Conservation (phyloP, 2,329 filamentous ascomycete genomes). For the Ascochyta clinopodiicola region DNA sequence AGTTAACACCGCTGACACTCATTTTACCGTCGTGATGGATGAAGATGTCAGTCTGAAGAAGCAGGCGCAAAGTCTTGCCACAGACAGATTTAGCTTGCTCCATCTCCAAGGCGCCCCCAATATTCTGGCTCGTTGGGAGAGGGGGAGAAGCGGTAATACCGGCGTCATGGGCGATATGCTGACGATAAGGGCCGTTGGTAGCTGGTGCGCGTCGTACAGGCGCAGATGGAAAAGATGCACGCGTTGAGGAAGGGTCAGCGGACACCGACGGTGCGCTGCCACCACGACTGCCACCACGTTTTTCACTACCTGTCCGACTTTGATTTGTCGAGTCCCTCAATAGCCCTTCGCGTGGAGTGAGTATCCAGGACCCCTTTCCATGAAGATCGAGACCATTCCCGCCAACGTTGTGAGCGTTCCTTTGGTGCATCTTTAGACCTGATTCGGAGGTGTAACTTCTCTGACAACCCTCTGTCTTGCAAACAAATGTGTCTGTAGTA, state of each 20-base stretch:
- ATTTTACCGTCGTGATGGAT: conserved; percentile 38
- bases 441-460: conserved; percentile 28
- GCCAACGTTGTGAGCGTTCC: conserved; percentile 32
- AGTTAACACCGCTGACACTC: conserved; percentile 29
- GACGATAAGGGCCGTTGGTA: neutral
- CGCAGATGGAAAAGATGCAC: neutral
- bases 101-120: conserved; percentile 29
- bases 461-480: conserved; percentile 21
- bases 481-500: conserved; percentile 18
- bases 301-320: neutral
- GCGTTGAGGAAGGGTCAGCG: neutral
- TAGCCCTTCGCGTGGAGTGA: conserved; percentile 21
- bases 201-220: neutral
- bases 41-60: conserved; percentile 37
- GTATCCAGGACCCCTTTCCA: conserved; percentile 34
- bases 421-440: conserved; percentile 29
- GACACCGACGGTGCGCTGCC: neutral
- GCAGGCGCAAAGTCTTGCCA: conserved; percentile 34
- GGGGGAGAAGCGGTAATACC: neutral
- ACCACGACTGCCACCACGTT: neutral
- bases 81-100: conserved; percentile 35
- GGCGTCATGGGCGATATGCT: neutral
- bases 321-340: conserved; percentile 9
- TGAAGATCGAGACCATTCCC: conserved; percentile 26
- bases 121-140: conserved; percentile 2